These are phyloP conservation scores for Oryza nivara DNA, from an alignment of 176 grass and related monocot genomes.

Conservation along the genomic window DNA sequence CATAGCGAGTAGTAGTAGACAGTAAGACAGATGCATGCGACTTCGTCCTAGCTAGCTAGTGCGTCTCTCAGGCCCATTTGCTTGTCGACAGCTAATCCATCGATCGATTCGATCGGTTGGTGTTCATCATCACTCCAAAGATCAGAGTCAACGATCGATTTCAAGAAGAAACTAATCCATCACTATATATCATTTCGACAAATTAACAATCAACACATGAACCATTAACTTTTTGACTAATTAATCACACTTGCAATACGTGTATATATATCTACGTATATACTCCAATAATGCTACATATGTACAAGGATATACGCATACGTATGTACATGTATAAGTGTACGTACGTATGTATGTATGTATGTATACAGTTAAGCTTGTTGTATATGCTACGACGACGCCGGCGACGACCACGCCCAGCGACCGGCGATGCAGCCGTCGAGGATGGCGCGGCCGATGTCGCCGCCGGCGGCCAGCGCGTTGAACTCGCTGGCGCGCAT, in stretches of 20 bases:
- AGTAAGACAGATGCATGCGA: no score
- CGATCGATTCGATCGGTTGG: neutral
- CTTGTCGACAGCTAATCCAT: neutral
- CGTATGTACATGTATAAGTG: neutral
- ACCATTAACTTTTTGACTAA: neutral
- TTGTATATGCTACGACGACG: neutral
- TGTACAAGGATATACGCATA: no score
- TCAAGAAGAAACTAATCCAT: neutral
- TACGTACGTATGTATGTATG: no score
- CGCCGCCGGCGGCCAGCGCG: slow-evolving; percentile 17
- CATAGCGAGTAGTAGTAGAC: no score
- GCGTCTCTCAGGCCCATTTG: neutral
- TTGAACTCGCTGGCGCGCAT: slow-evolving; percentile 63
- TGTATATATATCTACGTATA: neutral
- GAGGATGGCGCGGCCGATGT: slow-evolving; percentile 55
- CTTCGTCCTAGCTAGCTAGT: no score
- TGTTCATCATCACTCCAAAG: neutral
- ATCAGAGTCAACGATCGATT: neutral
- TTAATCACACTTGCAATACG: neutral
- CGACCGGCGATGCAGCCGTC: slow-evolving; percentile 61
- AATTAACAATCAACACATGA: neutral
- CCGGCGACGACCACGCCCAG: slow-evolving; percentile 57
- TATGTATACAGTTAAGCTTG: neutral
- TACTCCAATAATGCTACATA: no score
- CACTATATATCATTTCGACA: neutral